Base-by-base conservation (phyloP, 2,329 filamentous ascomycete species). In the Blastomyces emzantsi region DNA sequence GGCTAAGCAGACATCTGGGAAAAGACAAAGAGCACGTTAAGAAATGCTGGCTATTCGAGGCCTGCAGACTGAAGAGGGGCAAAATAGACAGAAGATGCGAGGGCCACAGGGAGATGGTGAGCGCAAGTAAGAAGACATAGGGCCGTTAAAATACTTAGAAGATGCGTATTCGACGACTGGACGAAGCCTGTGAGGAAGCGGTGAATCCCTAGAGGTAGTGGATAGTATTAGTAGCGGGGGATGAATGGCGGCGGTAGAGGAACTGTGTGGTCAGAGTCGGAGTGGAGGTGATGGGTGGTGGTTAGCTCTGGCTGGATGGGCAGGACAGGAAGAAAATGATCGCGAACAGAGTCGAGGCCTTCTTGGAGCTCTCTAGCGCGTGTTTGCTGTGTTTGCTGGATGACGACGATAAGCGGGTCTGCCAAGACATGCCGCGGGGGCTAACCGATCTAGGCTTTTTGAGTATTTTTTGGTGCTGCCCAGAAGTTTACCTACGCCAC, bases 101-200 rank as follows among this genome's bases (percentile, higher is more conserved):
- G 33, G 41, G 49, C 33, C 41, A 55, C 36, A 55, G 36, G 43
- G 39, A 62, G 39, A 62, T 22, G 49, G 36, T 30, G 51, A 55
- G 30, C 60, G 36, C 39, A 55, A 43, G 36, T 54, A 47, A 56
- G 51, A 45, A 41, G 60, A 55, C 39, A 62, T 56, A 62, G 51
- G 74, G 72, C 17, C 41, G 55, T 60, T 49, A 25, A 25, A 47
- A 41, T 49, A 60, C 41, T 19, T 41, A 57, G 9, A 56, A 22
- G 19, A 39, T 9, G 30, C 17, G 25, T 54, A 33, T 25, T 25
- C 22, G 51, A 30, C 1, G 51, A 39, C 28, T 57, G 4, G 36
- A 39, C 11, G 55, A 57, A 39, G 8, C 11, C n/a, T 15, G 19
- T 13, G n/a, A 41, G 36, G n/a, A 57, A 41, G n/a, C 13, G 36